phyloP scores from a whole-genome alignment of 2,329 filamentous ascomycete species.

The Botryotinia globosa region DNA sequence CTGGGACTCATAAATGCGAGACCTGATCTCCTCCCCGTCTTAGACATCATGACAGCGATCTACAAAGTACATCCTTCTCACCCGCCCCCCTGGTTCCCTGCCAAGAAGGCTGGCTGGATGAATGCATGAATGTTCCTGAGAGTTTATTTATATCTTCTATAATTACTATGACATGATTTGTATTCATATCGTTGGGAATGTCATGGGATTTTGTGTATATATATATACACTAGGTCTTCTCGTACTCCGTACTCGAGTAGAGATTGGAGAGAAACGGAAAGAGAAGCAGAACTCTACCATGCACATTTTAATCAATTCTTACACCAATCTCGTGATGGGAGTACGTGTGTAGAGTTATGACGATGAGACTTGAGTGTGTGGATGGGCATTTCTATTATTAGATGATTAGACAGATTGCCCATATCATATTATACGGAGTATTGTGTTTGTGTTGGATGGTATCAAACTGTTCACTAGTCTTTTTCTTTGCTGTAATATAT shows the following conservation, averaged over 20 bases:
- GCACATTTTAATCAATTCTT: not conserved
- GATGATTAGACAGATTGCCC: not conserved
- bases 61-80: not conserved
- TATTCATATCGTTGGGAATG: not conserved
- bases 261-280: not conserved
- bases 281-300: not conserved
- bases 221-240: too few species aligned
- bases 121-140: not conserved
- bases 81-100: not conserved
- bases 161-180: not conserved
- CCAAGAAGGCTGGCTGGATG: not conserved
- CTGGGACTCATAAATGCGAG: not conserved
- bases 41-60: not conserved
- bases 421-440: not conserved
- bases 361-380: not conserved
- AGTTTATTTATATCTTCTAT: not conserved
- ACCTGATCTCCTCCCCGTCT: not conserved
- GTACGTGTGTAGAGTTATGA: not conserved
- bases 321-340: not conserved
- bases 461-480: not conserved
- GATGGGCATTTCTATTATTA: not conserved
- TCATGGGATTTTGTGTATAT: too few species aligned
- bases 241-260: not conserved
- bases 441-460: not conserved
- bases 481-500: not conserved